Evolutionary conservation across 2,329 filamentous ascomycete species (phyloP), one percentile per base, ranked within the genome.

Genomic region (Plectosphaerella cucumerina): DNA sequence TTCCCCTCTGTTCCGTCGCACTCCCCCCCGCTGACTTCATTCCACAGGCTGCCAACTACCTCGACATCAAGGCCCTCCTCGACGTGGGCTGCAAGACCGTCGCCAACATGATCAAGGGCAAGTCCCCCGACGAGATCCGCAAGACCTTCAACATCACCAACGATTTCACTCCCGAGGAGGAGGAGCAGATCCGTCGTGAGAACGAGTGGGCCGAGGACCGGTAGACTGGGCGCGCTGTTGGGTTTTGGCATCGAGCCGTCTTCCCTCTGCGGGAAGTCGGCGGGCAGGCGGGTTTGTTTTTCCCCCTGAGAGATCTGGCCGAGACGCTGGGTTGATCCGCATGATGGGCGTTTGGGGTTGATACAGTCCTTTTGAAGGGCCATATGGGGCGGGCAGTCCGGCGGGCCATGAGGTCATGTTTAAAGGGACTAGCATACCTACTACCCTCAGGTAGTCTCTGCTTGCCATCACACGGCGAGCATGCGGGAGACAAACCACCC

Each of bases 131-230:
- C 70, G 94, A 99, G 77, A 99, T 99, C 64, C 89, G 94, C 48
- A 99, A 97, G 81, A 99, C 94, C 0, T 99, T 99, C 79, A 99
- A 99, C 76, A 99, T 99, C 65, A 94, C 95, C 65, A 99, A 99
- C 64, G 94, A 99, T 71, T 99, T 99, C 75, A 97, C 94, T 0
- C 90, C 93, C 3, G 94, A 99, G 72, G 94, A 99, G 75, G 94
- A 99, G 72, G 94, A 99, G 67, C 94, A 99, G 80, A 99, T 94
- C 58, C 87, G 89, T 51, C 84, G 89, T 4, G 89, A 94, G 78
- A 94, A 94, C 68, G 89, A 94, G 73, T 94, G 89, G 89, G 89
- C 89, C 44, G 89, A 94, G 77, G 89, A 94, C 61, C 84, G 85
- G 61, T 89, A 79, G 77, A 59, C 11, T 21, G 39, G 17, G 17